Conservation (phyloP, 805 yeast species). For the Candida arabinofermentans region DNA sequence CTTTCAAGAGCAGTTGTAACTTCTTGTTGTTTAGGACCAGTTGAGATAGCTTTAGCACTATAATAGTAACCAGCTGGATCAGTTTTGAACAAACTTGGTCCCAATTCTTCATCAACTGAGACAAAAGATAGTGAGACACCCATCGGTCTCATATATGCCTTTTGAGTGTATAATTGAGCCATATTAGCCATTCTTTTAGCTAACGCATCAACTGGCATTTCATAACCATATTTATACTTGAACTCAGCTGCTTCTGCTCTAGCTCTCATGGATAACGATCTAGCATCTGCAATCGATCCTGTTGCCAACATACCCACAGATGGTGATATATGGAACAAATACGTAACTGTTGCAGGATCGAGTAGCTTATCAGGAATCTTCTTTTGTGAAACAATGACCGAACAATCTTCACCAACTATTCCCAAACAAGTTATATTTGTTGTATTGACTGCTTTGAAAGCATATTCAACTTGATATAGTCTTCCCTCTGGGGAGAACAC, state of each 20-base stretch:
- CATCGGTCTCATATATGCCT: conserved; percentile 97
- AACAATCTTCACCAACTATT: conserved; percentile 78
- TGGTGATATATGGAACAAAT: conserved; percentile 77
- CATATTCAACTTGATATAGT: conserved; percentile 95
- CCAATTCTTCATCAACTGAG: conserved; percentile 82
- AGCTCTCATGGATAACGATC: conserved; percentile 86
- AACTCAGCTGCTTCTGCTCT: conserved; percentile 95
- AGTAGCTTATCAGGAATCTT: conserved; percentile 93
- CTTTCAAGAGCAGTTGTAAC: conserved; percentile 87
- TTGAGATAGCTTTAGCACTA: conserved; percentile 86
- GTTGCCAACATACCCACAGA: conserved; percentile 87
- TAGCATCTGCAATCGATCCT: conserved; percentile 94
- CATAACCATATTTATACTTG: conserved; percentile 90
- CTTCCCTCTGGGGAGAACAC: conserved; percentile 98
- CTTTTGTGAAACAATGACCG: conserved; percentile 89
- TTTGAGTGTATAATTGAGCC: conserved; percentile 92
- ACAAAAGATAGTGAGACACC: conserved; percentile 91
- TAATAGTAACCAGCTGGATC: conserved; percentile 97
- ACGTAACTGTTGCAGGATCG: conserved; percentile 83
- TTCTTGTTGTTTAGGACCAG: conserved; percentile 98
- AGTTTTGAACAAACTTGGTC: conserved; percentile 86
- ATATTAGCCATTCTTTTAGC: conserved; percentile 95
- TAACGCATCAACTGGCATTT: conserved; percentile 90
- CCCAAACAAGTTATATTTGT: conserved; percentile 89
- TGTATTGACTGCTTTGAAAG: conserved; percentile 93